Evolutionary conservation across 108 stramenopile genomes (phyloP).

Genomic region (Cyclotella choctawhatcheeana): DNA sequence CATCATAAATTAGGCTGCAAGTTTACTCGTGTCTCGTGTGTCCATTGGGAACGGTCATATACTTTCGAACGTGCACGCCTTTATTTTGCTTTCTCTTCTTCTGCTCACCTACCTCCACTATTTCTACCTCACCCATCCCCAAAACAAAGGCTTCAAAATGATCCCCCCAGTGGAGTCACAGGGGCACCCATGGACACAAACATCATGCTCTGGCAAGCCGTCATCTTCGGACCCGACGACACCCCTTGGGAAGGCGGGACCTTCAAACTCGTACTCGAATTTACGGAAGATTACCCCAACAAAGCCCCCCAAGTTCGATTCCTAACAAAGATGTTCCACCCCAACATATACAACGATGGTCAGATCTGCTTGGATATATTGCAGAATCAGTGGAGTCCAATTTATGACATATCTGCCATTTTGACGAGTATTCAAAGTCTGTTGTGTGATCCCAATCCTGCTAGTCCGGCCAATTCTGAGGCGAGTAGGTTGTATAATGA

Average conservation of each 20-base stretch:
- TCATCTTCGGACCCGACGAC: constrained; percentile 99
- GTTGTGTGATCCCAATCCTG: constrained; percentile 99
- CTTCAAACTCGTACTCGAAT: constrained; percentile 95
- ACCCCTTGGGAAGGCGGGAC: constrained; percentile 99
- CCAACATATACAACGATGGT: constrained; percentile 99
- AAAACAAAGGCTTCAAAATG: constrained; percentile 89
- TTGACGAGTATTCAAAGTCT: constrained; percentile 99
- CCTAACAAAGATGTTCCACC: constrained; percentile 99
- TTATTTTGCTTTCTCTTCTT: too few species aligned
- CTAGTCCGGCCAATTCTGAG: constrained; percentile 95
- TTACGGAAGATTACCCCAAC: constrained; percentile 99
- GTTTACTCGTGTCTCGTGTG: too few species aligned
- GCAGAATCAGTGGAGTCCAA: constrained; percentile 99
- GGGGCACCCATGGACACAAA: constrained; percentile 99
- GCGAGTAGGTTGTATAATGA: constrained; percentile 97
- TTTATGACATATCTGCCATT: constrained; percentile 99
- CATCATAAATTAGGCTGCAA: too few species aligned
- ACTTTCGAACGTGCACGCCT: background rate
- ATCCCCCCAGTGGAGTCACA: constrained; percentile 97
- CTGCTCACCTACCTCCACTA: too few species aligned
- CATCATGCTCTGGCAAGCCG: constrained; percentile 96
- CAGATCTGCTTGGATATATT: constrained; percentile 98
- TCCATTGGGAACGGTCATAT: too few species aligned
- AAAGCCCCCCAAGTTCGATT: constrained; percentile 98
- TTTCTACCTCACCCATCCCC: too few species aligned